phyloP scores from a whole-genome alignment of 306 rosid genomes.

The Carpinus fangiana region DNA sequence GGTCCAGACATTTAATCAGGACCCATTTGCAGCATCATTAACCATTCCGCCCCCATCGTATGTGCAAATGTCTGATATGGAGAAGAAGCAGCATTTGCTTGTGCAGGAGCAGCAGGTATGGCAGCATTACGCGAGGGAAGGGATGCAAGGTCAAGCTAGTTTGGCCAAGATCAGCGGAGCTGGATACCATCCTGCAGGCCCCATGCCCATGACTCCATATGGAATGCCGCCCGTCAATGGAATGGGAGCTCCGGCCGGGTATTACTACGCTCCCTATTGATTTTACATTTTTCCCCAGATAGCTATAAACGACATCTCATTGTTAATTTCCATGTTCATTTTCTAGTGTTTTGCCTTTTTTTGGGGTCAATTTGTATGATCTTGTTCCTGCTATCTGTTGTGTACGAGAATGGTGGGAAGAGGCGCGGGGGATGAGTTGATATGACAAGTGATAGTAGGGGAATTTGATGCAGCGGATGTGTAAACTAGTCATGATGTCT shows the following conservation, averaged over 20 bases:
- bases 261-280: slow-evolving; percentile 78
- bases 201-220: slow-evolving; percentile 60
- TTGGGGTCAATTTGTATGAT: slow-evolving; percentile 34
- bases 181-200: slow-evolving; percentile 62
- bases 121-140: slow-evolving; percentile 84
- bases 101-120: slow-evolving; percentile 84
- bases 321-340: slow-evolving; percentile 47
- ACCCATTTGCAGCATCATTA: slow-evolving; percentile 86
- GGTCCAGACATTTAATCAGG: slow-evolving; percentile 81
- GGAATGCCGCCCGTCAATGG: slow-evolving; percentile 91
- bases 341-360: slow-evolving; percentile 33
- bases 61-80: slow-evolving; percentile 98
- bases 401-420: slow-evolving; percentile 46
- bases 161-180: slow-evolving; percentile 62
- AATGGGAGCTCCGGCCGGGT: slow-evolving; percentile 75
- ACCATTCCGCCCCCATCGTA: slow-evolving; percentile 86
- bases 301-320: slow-evolving; percentile 39
- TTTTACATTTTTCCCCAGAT: slow-evolving; percentile 26
- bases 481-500: slow-evolving; percentile 51
- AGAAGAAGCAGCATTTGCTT: slow-evolving; percentile 82
- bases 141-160: slow-evolving; percentile 95
- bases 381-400: slow-evolving; percentile 53
- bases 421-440: slow-evolving; percentile 42
- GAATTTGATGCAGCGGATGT: slow-evolving; percentile 54
- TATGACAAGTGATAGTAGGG: slow-evolving; percentile 40